Evolutionary conservation across 345 rosid genomes (phyloP).

Genomic region (Melaleuca quinquenervia): DNA sequence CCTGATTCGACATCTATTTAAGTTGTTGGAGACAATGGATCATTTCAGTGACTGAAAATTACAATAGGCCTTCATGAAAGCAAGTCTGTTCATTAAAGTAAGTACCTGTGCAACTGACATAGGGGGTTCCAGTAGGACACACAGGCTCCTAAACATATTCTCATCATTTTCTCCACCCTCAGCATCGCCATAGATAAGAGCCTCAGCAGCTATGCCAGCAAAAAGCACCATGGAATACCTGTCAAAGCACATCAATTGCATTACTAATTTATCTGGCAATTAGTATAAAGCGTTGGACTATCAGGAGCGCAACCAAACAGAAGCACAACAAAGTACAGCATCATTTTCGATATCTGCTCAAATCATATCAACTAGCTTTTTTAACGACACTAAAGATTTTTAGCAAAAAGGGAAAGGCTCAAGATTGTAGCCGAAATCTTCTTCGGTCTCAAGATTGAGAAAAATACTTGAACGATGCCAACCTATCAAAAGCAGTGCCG

Average conservation of each 20-base stretch:
- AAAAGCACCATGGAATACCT: slow-evolving; percentile 95
- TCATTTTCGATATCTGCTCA: background rate
- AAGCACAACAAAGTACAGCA: background rate
- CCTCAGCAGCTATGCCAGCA: slow-evolving; percentile 96
- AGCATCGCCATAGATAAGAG: slow-evolving; percentile 85
- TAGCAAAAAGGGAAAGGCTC: background rate
- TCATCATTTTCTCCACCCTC: slow-evolving; percentile 98
- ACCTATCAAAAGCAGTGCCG: slow-evolving; percentile 80
- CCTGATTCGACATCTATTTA: slow-evolving; percentile 94
- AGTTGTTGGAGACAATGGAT: background rate
- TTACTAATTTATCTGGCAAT: background rate
- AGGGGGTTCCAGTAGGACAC: slow-evolving; percentile 73
- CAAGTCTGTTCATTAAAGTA: background rate
- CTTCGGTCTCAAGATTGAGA: background rate
- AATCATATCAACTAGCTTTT: background rate
- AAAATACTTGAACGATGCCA: background rate
- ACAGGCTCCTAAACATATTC: slow-evolving; percentile 81
- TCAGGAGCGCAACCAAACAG: background rate
- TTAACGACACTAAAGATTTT: background rate
- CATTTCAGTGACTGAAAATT: background rate
- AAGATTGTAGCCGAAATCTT: background rate
- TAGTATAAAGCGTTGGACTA: background rate
- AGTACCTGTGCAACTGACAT: slow-evolving; percentile 65
- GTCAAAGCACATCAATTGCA: slow-evolving; percentile 6
- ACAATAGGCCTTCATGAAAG: background rate